These are phyloP conservation scores for Fraxinus anomala DNA, from an alignment of 257 asterid genomes.

Conservation along the genomic window DNA sequence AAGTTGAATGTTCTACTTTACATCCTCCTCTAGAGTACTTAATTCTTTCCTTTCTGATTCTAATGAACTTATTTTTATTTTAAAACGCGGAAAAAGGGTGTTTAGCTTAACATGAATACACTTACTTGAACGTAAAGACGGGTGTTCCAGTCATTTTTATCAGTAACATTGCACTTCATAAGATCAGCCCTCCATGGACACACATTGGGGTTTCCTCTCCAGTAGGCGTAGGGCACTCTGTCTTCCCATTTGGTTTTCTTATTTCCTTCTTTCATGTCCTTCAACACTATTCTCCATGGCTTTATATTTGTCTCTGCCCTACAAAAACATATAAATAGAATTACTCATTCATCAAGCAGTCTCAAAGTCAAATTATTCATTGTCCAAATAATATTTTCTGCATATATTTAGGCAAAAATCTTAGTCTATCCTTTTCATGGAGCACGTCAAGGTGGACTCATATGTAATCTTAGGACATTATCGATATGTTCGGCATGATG, in stretches of 20 bases:
- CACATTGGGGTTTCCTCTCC: conserved; percentile 84
- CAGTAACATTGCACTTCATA: conserved; percentile 69
- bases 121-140: conserved; percentile 69
- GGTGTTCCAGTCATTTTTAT: conserved; percentile 65
- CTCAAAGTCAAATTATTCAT: not conserved
- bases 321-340: conserved; percentile 6
- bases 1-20: not conserved
- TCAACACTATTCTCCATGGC: conserved; percentile 76
- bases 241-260: conserved; percentile 70
- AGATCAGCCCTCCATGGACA: conserved; percentile 74
- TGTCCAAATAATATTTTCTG: not conserved
- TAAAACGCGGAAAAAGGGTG: not conserved
- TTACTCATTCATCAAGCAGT: not conserved
- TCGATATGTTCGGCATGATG: not conserved
- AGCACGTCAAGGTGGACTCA: not conserved
- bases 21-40: not conserved
- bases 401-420: not conserved
- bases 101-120: not conserved
- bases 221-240: conserved; percentile 83
- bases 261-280: conserved; percentile 73
- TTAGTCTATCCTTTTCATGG: not conserved
- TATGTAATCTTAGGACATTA: not conserved
- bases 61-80: not conserved
- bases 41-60: not conserved
- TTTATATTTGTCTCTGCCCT: conserved; percentile 85